Evolutionary conservation across 179 eudicot genomes (phyloP).

Genomic region (Beta macrorhiza): DNA sequence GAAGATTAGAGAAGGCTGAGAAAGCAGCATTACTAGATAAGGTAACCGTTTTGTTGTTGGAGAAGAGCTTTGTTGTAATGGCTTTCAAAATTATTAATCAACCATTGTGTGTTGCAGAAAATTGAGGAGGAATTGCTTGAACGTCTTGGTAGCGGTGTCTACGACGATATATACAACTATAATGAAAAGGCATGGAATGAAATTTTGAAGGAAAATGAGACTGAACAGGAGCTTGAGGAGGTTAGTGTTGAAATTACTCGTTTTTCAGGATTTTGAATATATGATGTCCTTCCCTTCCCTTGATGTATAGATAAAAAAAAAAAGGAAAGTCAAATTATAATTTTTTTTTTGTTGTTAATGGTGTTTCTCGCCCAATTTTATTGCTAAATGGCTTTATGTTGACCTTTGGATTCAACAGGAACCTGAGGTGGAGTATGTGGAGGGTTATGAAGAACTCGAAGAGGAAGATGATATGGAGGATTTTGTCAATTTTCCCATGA

Average conservation of each 20-base stretch:
- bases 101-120: slow-evolving; percentile 46
- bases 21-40: slow-evolving; percentile 75
- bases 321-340: too few relatives aligned
- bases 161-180: slow-evolving; percentile 63
- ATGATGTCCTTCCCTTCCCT: neutral
- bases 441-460: slow-evolving; percentile 66
- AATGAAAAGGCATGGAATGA: slow-evolving; percentile 40
- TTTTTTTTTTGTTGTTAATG: neutral
- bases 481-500: slow-evolving; percentile 42
- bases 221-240: slow-evolving; percentile 56
- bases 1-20: slow-evolving; percentile 87
- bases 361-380: neutral
- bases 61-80: neutral
- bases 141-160: slow-evolving; percentile 68
- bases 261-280: neutral
- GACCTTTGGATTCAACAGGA: slow-evolving; percentile 38
- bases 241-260: slow-evolving; percentile 25
- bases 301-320: neutral
- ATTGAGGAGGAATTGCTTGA: slow-evolving; percentile 83
- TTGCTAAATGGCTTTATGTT: neutral
- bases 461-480: slow-evolving; percentile 81
- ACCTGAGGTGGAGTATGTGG: slow-evolving; percentile 61
- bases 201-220: slow-evolving; percentile 33
- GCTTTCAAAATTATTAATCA: neutral
- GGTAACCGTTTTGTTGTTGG: slow-evolving; percentile 32